phyloP scores from a whole-genome alignment of 257 asterid genomes.

The Forsythia suspensa region DNA sequence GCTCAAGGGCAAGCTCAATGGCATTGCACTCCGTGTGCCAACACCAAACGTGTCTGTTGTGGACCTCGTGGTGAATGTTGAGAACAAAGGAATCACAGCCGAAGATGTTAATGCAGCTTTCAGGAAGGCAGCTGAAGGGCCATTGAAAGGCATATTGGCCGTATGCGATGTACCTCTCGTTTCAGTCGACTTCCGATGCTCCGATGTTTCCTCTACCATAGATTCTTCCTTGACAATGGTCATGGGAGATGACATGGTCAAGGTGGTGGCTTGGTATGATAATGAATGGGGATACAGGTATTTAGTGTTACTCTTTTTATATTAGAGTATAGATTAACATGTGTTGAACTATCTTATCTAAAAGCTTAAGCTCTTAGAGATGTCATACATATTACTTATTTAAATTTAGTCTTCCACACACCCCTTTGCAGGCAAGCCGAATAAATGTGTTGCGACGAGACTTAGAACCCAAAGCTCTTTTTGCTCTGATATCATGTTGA shows the following conservation, averaged over 20 bases:
- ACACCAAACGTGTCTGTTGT: slow-evolving; percentile 94
- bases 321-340: background rate
- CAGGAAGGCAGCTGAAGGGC: slow-evolving; percentile 86
- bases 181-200: slow-evolving; percentile 82
- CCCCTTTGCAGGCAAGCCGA: background rate
- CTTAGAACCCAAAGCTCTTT: background rate
- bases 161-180: slow-evolving; percentile 84
- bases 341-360: background rate
- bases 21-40: slow-evolving; percentile 92
- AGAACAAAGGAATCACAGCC: slow-evolving; percentile 73
- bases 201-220: slow-evolving; percentile 75
- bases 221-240: slow-evolving; percentile 96
- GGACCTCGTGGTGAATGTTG: slow-evolving; percentile 82
- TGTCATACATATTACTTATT: background rate
- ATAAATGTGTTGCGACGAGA: background rate
- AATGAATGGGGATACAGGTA: slow-evolving; percentile 99
- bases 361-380: background rate
- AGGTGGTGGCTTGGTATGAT: slow-evolving; percentile 98
- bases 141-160: slow-evolving; percentile 62
- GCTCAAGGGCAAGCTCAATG: slow-evolving; percentile 92
- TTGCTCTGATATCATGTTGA: background rate
- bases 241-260: slow-evolving; percentile 96
- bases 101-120: slow-evolving; percentile 87
- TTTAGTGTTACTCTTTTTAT: background rate
- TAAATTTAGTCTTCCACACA: too few relatives aligned